Percentiles rank a stretch among this genome's conserved stretches.
phyloP scores from a whole-genome alignment of 2,329 filamentous ascomycete species.

The Monilinia polystroma region DNA sequence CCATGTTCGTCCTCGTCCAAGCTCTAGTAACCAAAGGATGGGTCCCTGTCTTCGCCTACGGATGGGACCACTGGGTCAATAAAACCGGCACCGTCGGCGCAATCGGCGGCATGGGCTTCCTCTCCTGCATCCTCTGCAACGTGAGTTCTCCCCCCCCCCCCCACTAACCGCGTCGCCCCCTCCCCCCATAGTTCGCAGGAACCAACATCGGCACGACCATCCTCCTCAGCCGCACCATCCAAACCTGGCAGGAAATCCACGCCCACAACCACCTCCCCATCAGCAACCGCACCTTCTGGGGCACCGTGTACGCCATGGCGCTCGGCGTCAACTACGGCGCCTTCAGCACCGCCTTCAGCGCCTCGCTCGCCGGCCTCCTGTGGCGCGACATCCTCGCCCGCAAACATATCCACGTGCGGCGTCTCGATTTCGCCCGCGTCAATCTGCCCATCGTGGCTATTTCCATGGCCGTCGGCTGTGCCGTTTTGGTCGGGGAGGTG shows the following conservation, averaged over 20 bases:
- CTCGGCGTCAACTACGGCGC: slow-evolving; percentile 74
- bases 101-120: slow-evolving; percentile 70
- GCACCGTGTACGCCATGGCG: slow-evolving; percentile 71
- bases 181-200: slow-evolving; percentile 61
- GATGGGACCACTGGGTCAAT: slow-evolving; percentile 71
- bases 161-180: background rate
- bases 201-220: slow-evolving; percentile 78
- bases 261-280: slow-evolving; percentile 48
- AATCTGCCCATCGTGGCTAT: slow-evolving; percentile 71
- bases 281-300: slow-evolving; percentile 67
- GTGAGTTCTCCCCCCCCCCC: slow-evolving; percentile 48
- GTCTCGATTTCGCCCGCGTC: slow-evolving; percentile 64
- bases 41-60: slow-evolving; percentile 70
- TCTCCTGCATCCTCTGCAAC: slow-evolving; percentile 70
- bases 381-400: slow-evolving; percentile 69
- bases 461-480: slow-evolving; percentile 62
- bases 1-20: slow-evolving; percentile 75
- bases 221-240: slow-evolving; percentile 67
- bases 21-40: slow-evolving; percentile 71
- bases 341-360: slow-evolving; percentile 70
- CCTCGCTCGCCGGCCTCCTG: slow-evolving; percentile 67
- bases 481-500: slow-evolving; percentile 61
- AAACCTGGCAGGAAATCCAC: slow-evolving; percentile 65
- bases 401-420: slow-evolving; percentile 65
- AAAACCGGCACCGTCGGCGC: slow-evolving; percentile 68